Base-by-base conservation (phyloP, 2,329 filamentous ascomycete species). In the Monosporascus sp. region DNA sequence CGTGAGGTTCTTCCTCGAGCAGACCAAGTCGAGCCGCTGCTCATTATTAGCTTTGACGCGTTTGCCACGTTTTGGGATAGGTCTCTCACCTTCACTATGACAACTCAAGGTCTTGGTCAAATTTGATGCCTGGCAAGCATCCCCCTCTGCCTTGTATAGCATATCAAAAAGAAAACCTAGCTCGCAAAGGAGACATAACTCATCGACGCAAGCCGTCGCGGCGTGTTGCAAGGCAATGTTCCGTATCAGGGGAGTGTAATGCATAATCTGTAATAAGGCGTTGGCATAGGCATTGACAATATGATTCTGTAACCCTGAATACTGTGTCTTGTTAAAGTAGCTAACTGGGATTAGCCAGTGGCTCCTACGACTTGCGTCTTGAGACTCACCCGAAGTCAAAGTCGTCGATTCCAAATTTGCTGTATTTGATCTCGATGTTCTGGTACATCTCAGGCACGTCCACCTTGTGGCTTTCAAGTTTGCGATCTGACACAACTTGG, bases 201-300 rank as follows among this genome's bases (percentile, higher is more conserved):
- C 91, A 61, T 84, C 85, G 2, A 91, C 77, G 66, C 94, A 99
- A 16, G 87, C 83, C 8, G 89, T 90, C 1, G 94, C 91, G 1
- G 92, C 88, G 69, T 99, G 94, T 55, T 92, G 86, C 1, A 99
- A 79, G 9, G 94, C 89, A 50, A 95, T 73, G 65, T 99, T 99
- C 48, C 93, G 86, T 50, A 97, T 78, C 20, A 95, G 72, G 1
- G 93, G 92, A 1, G 91, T 96, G 66, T 96, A 97, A 59, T 92
- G 88, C 71, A 96, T 85, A 2, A 99, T 80, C 69, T 99, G 94
- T 36, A 99, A 77, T 5, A 99, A 80, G 0, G 94, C 83, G 63
- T 99, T 99, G 52, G 92, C 90, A 66, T 97, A 99, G 2, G 93
- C 97, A 68, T 99, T 97, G 43, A 91, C 84, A 56, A 99, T 97